Evolutionary conservation across 1,284 basidiomycete species (phyloP), one percentile per base, ranked within the genome.

Genomic region (Ceraceosorus bombacis): DNA sequence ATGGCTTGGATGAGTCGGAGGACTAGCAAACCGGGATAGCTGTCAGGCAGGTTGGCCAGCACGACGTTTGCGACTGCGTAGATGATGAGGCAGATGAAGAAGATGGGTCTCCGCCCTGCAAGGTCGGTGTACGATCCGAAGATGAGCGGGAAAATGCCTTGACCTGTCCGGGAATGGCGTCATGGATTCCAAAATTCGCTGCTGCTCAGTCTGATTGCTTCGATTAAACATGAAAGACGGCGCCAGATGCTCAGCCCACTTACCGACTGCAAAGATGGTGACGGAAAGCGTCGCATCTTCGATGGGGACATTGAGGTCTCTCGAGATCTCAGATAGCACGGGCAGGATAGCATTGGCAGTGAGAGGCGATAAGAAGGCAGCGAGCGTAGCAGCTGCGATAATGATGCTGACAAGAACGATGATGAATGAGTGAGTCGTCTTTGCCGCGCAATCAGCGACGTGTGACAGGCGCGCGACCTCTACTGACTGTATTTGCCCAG

Each of bases 41-140:
- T 37, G 43, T 55, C n/a, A 7, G 54, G 43, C 43, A 55, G 46
- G 13, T 55, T 55, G 6, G 54, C 54, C 12, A 55, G 54, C 5
- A 43, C 54, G 17, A 49, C 54, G 36, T 55, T 55, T 17, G 54
- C 54, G 54, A 43, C 54, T 4, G 54, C 41, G 54, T 55, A 55
- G 54, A 55, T 17, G 54, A 55, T 10, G 41, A 55, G 48, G 54
- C 54, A 55, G 54, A 55, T 17, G 15, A 55, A 6, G 54, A 49
- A 55, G 43, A 55, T 55, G 8, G 41, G 43, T 12, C 54, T 15
- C 15, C 54, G 5, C 5, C 54, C 54, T 8, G 50, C 37, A 4
- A 46, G 37, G 43, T 55, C 54, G 6, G 54, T 46, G 43, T 46
- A 55, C 2, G 41, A 41, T 12, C 54, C 55, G 6, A 57, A 48